These are phyloP conservation scores for Stagonosporopsis cucurbitacearum DNA, from an alignment of 2,329 filamentous ascomycete genomes.

Conservation along the genomic window DNA sequence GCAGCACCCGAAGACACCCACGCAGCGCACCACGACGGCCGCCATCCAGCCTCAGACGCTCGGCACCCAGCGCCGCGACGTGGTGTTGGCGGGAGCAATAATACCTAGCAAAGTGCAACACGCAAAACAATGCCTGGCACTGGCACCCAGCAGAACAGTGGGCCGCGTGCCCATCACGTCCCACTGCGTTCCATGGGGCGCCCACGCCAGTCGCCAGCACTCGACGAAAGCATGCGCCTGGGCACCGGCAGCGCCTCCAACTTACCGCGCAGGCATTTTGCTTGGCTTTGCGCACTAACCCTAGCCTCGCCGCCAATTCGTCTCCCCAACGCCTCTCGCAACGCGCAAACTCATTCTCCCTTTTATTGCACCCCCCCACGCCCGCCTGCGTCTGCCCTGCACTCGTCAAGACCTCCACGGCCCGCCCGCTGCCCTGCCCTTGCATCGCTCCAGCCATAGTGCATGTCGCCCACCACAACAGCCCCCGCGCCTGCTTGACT, in stretches of 20 bases:
- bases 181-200: slow-evolving; percentile 14
- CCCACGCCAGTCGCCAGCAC: neutral
- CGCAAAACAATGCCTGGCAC: too few species aligned
- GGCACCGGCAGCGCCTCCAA: slow-evolving; percentile 8
- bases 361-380: slow-evolving; percentile 14
- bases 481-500: slow-evolving; percentile 15
- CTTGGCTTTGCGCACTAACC: slow-evolving; percentile 13
- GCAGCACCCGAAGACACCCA: slow-evolving; percentile 7
- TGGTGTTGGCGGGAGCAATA: too few species aligned
- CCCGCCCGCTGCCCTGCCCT: slow-evolving; percentile 13
- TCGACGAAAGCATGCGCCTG: slow-evolving; percentile 16
- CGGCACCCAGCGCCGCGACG: slow-evolving; percentile 1
- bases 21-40: neutral
- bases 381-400: slow-evolving; percentile 3
- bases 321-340: slow-evolving; percentile 16
- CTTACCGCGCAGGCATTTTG: slow-evolving; percentile 10
- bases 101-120: too few species aligned
- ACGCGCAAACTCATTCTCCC: slow-evolving; percentile 20
- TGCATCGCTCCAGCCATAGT: slow-evolving; percentile 11
- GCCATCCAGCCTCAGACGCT: too few species aligned
- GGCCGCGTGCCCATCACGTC: slow-evolving; percentile 10
- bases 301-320: slow-evolving; percentile 13
- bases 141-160: slow-evolving; percentile 6
- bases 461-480: slow-evolving; percentile 22
- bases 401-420: neutral